Conservation (phyloP, 208 protist species). For the Leishmania turanica region DNA sequence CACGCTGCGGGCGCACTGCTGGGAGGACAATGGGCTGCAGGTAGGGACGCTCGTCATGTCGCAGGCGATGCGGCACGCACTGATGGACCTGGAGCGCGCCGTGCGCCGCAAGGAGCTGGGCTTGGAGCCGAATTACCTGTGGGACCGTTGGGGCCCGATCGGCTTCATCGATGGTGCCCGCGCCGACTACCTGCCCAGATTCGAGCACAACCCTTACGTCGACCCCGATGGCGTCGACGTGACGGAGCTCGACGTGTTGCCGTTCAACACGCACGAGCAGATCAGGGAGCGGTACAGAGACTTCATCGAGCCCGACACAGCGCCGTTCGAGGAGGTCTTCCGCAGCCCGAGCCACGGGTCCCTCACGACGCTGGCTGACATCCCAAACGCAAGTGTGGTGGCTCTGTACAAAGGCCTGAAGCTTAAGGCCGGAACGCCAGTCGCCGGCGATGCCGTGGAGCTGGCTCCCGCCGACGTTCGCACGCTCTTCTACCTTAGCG, state of each 20-base stretch:
- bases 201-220: constrained; percentile 86
- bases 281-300: constrained; percentile 84
- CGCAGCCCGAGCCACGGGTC: constrained; percentile 64
- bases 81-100: constrained; percentile 91
- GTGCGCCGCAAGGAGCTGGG: constrained; percentile 83
- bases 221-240: constrained; percentile 91
- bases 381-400: constrained; percentile 53
- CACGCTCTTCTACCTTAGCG: constrained; percentile 78
- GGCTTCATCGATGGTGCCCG: constrained; percentile 89
- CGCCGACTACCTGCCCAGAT: constrained; percentile 85
- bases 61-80: constrained; percentile 87
- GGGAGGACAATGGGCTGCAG: constrained; percentile 84
- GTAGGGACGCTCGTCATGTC: constrained; percentile 85
- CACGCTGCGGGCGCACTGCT: constrained; percentile 88
- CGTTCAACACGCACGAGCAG: constrained; percentile 91
- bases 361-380: constrained; percentile 65
- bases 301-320: constrained; percentile 82
- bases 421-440: constrained; percentile 43
- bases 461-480: constrained; percentile 69
- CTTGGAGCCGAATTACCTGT: constrained; percentile 87
- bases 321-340: constrained; percentile 72
- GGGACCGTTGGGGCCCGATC: constrained; percentile 90
- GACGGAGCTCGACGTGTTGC: constrained; percentile 86
- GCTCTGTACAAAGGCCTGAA: constrained; percentile 63
- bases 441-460: constrained; percentile 38